Percentiles rank a stretch among this genome's conserved stretches.
phyloP scores from a whole-genome alignment of 495 filamentous ascomycete genomes.

The Hypoxylon crocopeplum region DNA sequence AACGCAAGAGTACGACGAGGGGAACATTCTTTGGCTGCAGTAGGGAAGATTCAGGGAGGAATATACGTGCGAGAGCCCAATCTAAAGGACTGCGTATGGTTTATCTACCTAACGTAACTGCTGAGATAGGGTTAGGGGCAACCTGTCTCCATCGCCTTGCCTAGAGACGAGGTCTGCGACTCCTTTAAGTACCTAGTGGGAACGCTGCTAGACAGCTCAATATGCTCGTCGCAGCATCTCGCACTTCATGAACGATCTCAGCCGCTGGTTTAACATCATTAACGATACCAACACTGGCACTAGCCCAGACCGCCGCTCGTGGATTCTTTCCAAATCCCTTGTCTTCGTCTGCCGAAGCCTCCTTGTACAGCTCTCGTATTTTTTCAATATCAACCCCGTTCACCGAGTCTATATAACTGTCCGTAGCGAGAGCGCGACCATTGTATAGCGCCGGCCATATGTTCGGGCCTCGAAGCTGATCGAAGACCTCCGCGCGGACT shows the following conservation, averaged over 20 bases:
- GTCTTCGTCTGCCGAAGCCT: background rate
- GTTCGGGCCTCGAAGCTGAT: background rate
- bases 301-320: background rate
- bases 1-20: too few relatives aligned
- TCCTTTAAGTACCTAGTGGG: too few relatives aligned
- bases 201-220: too few relatives aligned
- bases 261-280: background rate
- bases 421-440: background rate
- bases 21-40: too few relatives aligned
- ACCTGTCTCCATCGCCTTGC: too few relatives aligned
- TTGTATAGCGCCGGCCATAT: background rate
- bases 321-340: background rate
- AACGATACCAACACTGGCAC: background rate
- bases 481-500: background rate
- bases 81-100: too few relatives aligned
- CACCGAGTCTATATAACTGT: background rate
- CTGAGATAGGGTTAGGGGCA: too few relatives aligned
- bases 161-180: too few relatives aligned
- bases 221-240: background rate
- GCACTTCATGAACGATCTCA: background rate
- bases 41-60: too few relatives aligned
- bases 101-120: too few relatives aligned
- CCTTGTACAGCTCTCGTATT: background rate
- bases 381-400: background rate
- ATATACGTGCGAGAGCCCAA: too few relatives aligned